Evolutionary conservation across 1,284 basidiomycete species (phyloP).

Genomic region (Jaminaea rosea): DNA sequence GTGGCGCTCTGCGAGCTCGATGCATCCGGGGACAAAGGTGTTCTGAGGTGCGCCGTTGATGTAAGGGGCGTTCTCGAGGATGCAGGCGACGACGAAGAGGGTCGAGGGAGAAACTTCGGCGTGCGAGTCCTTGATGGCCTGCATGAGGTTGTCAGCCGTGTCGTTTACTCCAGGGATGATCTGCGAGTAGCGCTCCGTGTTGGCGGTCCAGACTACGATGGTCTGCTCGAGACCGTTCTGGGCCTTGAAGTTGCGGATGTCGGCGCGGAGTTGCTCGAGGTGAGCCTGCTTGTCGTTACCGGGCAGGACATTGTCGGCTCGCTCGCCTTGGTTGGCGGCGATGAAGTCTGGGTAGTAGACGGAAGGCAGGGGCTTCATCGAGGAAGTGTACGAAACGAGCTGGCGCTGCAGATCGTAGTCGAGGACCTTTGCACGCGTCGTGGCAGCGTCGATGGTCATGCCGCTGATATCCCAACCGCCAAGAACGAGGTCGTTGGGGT

Average conservation of each 20-base stretch:
- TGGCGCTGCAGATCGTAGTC: constrained; percentile 97
- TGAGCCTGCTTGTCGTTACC: constrained; percentile 80
- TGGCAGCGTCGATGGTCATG: constrained; percentile 75
- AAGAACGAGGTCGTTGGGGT: constrained; percentile 93
- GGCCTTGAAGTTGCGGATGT: constrained; percentile 87
- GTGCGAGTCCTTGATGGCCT: constrained; percentile 73
- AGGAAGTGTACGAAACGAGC: constrained; percentile 74
- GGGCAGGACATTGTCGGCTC: constrained; percentile 83
- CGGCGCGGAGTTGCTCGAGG: constrained; percentile 79
- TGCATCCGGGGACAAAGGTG: constrained; percentile 93
- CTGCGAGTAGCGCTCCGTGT: constrained; percentile 95
- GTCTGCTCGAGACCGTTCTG: constrained; percentile 69
- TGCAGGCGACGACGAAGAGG: constrained; percentile 87
- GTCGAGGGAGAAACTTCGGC: constrained; percentile 89
- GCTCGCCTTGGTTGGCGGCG: constrained; percentile 91
- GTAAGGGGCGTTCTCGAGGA: constrained; percentile 89
- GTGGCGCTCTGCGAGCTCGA: constrained; percentile 80
- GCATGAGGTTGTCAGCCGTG: constrained; percentile 78
- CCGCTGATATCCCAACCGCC: constrained; percentile 97
- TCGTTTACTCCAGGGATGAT: constrained; percentile 92
- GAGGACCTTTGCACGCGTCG: constrained; percentile 85
- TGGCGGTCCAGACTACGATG: constrained; percentile 94
- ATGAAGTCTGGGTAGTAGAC: constrained; percentile 68
- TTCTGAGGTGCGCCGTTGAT: constrained; percentile 98
- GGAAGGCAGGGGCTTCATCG: constrained; percentile 77